A percentile compares a stretch with the other conserved stretches of the same genome.
Conservation (phyloP, 2,329 filamentous ascomycete genomes). For the Ophiosphaerella korrae region DNA sequence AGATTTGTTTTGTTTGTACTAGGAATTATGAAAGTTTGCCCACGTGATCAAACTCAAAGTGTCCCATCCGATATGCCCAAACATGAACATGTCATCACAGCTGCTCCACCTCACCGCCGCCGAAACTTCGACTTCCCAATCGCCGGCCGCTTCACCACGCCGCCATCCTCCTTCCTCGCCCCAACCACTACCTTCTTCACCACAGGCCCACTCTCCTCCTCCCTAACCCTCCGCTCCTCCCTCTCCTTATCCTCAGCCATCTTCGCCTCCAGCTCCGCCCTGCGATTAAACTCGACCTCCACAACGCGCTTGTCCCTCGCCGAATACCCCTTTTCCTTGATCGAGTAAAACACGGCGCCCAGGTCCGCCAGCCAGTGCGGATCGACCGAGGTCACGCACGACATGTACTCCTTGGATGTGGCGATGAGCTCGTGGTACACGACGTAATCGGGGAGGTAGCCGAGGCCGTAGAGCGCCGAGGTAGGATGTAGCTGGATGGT, state of each 20-base stretch:
- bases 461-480: slow-evolving; percentile 86
- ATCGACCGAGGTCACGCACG: slow-evolving; percentile 92
- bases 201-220: slow-evolving; percentile 41
- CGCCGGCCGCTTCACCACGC: slow-evolving; percentile 50
- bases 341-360: slow-evolving; percentile 93
- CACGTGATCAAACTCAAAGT: too few relatives aligned
- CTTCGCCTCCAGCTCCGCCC: slow-evolving; percentile 90
- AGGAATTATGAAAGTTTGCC: too few relatives aligned
- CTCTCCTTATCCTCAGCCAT: slow-evolving; percentile 84
- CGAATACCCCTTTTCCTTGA: slow-evolving; percentile 97
- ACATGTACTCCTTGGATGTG: slow-evolving; percentile 97
- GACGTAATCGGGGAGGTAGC: slow-evolving; percentile 94
- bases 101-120: slow-evolving; percentile 10
- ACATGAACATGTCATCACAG: too few relatives aligned
- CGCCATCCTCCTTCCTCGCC: slow-evolving; percentile 40
- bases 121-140: slow-evolving; percentile 37
- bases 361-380: slow-evolving; percentile 97
- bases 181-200: slow-evolving; percentile 27
- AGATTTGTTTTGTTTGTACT: too few relatives aligned
- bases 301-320: slow-evolving; percentile 82
- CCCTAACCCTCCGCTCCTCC: slow-evolving; percentile 60
- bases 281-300: slow-evolving; percentile 88
- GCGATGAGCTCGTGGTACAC: slow-evolving; percentile 98
- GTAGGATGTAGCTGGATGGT: slow-evolving; percentile 95
- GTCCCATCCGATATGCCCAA: too few relatives aligned